phyloP scores from a whole-genome alignment of 371 early-diverging fungal genomes.

The Syncephalis fuscata region DNA sequence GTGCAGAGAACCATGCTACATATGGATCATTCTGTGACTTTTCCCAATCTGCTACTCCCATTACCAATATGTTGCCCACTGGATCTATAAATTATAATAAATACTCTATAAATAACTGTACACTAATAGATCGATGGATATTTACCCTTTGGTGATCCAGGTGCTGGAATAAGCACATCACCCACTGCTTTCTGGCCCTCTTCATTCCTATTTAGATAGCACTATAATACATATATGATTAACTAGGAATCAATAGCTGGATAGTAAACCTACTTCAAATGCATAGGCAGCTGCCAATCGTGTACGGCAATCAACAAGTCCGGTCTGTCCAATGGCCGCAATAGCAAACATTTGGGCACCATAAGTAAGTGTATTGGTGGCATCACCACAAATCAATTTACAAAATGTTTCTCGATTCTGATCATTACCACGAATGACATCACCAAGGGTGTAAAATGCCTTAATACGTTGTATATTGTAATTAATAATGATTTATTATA shows the following conservation, averaged over 20 bases:
- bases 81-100: not conserved
- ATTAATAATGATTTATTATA: not conserved
- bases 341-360: slow-evolving; percentile 24
- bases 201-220: not conserved
- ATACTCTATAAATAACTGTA: too few species aligned
- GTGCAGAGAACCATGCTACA: slow-evolving; percentile 76
- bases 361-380: slow-evolving; percentile 30
- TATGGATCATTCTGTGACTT: slow-evolving; percentile 55
- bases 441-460: slow-evolving; percentile 69
- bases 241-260: not conserved
- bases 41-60: slow-evolving; percentile 63
- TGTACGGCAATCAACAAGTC: slow-evolving; percentile 32
- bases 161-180: too few species aligned
- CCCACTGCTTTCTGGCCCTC: not conserved
- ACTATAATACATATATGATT: not conserved
- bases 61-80: not conserved
- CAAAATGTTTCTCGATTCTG: slow-evolving; percentile 53
- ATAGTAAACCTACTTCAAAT: slow-evolving; percentile 25
- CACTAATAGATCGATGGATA: not conserved
- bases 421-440: slow-evolving; percentile 54
- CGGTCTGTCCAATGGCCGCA: slow-evolving; percentile 30
- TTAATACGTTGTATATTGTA: slow-evolving; percentile 5
- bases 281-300: slow-evolving; percentile 60
- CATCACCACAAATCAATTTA: not conserved
- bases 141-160: not conserved